These are phyloP conservation scores for Suillus discolor DNA, from an alignment of 768 basidiomycete species.

Conservation along the genomic window DNA sequence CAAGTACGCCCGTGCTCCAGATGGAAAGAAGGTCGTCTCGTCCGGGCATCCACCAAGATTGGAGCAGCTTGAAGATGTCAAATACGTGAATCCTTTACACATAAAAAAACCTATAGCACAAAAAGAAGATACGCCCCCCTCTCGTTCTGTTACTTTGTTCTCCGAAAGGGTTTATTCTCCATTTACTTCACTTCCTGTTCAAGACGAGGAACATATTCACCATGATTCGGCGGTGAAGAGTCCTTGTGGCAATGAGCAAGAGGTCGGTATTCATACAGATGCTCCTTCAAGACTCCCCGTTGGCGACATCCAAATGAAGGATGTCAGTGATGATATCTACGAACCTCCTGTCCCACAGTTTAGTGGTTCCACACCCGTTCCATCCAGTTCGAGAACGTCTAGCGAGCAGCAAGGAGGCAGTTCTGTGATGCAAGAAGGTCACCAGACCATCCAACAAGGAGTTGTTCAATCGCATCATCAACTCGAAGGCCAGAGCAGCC, in stretches of 20 bases:
- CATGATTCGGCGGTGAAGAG: background rate
- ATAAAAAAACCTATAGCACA: background rate
- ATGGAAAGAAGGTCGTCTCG: slow-evolving; percentile 4
- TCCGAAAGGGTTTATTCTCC: background rate
- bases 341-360: background rate
- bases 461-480: slow-evolving; percentile 24
- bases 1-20: slow-evolving; percentile 1
- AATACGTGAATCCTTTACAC: background rate
- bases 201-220: background rate
- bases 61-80: background rate
- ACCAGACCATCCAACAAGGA: background rate
- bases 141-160: background rate
- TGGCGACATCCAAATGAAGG: background rate
- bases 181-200: background rate
- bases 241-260: background rate
- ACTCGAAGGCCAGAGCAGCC: background rate
- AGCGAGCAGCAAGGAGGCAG: background rate
- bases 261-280: too few species aligned
- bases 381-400: background rate
- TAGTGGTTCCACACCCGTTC: too few species aligned
- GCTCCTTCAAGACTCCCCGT: background rate
- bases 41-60: background rate
- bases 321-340: background rate
- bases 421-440: background rate
- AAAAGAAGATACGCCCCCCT: background rate